These are phyloP conservation scores for Fusarium sp. DNA, from an alignment of 2,329 filamentous ascomycete species.

Conservation along the genomic window DNA sequence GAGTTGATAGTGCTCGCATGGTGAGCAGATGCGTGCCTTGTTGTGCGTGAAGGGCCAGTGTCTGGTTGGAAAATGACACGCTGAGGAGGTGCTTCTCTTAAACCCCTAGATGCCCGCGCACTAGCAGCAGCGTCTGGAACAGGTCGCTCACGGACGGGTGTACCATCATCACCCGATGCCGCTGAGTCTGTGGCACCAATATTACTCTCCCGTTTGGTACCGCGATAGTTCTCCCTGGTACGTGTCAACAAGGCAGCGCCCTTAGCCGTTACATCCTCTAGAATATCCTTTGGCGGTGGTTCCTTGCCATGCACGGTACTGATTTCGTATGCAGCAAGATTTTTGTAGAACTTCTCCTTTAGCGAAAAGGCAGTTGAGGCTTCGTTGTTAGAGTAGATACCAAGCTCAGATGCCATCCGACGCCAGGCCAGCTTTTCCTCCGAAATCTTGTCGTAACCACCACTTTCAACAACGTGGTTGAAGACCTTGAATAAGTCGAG, in stretches of 20 bases:
- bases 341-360: slow-evolving; percentile 91
- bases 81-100: slow-evolving; percentile 86
- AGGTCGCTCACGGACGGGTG: slow-evolving; percentile 65
- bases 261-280: slow-evolving; percentile 89
- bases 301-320: slow-evolving; percentile 80
- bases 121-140: slow-evolving; percentile 65
- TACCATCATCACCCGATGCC: slow-evolving; percentile 70
- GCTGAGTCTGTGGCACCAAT: slow-evolving; percentile 68
- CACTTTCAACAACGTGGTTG: slow-evolving; percentile 78
- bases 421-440: slow-evolving; percentile 89
- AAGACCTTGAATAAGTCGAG: slow-evolving; percentile 84
- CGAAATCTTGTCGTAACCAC: slow-evolving; percentile 87
- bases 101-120: slow-evolving; percentile 70
- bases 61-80: slow-evolving; percentile 88
- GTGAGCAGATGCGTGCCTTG: slow-evolving; percentile 66
- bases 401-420: slow-evolving; percentile 79
- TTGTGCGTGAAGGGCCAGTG: slow-evolving; percentile 71
- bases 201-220: slow-evolving; percentile 59
- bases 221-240: slow-evolving; percentile 79
- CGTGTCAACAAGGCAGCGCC: slow-evolving; percentile 82
- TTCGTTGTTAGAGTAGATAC: slow-evolving; percentile 78
- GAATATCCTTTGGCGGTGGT: slow-evolving; percentile 86
- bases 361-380: slow-evolving; percentile 86
- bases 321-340: slow-evolving; percentile 89
- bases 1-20: slow-evolving; percentile 50